Conservation (phyloP, 345 rosid genomes). For the Excoecaria agallocha region DNA sequence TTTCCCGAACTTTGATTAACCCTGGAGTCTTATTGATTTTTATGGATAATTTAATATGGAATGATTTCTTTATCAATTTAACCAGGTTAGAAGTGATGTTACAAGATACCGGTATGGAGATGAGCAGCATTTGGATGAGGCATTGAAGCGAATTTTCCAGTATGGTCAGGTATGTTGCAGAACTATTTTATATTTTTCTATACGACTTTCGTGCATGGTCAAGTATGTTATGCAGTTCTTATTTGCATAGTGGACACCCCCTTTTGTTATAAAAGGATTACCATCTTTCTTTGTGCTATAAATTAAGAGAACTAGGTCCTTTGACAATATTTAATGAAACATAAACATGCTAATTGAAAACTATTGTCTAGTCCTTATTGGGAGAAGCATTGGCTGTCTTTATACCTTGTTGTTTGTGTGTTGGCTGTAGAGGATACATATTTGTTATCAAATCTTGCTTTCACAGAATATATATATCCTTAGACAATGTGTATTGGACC, state of each 20-base stretch:
- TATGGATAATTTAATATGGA: neutral
- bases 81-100: constrained; percentile 81
- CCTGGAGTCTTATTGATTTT: neutral
- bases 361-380: neutral
- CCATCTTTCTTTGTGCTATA: neutral
- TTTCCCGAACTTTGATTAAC: neutral
- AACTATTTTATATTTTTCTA: neutral
- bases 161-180: constrained; percentile 68
- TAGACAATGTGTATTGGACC: neutral
- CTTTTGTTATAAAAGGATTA: neutral
- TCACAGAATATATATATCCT: neutral
- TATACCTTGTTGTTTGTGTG: neutral
- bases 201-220: neutral
- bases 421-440: neutral
- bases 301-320: neutral
- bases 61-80: constrained; percentile 26
- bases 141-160: constrained; percentile 83
- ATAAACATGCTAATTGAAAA: neutral
- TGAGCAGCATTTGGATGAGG: constrained; percentile 96
- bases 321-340: neutral
- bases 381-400: neutral
- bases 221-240: neutral
- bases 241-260: neutral
- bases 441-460: neutral
- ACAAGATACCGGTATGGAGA: constrained; percentile 89